Conservation (phyloP, 1,139 yeast genomes). For the Lodderomyces orthopsilosis region DNA sequence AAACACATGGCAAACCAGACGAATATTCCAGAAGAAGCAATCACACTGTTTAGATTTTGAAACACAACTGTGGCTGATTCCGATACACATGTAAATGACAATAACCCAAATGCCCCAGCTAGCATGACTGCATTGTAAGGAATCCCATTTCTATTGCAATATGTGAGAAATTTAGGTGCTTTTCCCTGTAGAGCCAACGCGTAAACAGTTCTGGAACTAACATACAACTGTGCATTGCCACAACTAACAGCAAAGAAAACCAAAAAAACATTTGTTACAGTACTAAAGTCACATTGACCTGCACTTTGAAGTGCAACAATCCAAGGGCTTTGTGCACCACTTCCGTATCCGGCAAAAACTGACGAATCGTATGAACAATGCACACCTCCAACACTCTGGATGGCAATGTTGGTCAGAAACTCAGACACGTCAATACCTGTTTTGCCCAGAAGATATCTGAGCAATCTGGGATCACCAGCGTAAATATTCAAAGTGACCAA, state of each 20-base stretch:
- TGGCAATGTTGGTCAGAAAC: conserved; percentile 29
- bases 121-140: conserved; percentile 70
- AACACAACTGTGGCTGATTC: conserved; percentile 63
- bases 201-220: conserved; percentile 74
- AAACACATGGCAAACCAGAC: conserved; percentile 84
- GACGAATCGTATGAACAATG: conserved; percentile 33
- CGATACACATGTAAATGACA: conserved; percentile 59
- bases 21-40: conserved; percentile 68
- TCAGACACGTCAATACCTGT: conserved; percentile 28
- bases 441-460: conserved; percentile 47
- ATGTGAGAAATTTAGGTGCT: conserved; percentile 59
- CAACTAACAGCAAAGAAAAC: conserved; percentile 76
- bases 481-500: conserved; percentile 69
- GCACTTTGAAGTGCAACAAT: conserved; percentile 72
- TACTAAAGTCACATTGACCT: conserved; percentile 59
- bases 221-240: conserved; percentile 75
- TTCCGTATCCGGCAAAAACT: conserved; percentile 48
- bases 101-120: conserved; percentile 57
- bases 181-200: conserved; percentile 70
- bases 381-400: conserved; percentile 40
- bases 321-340: conserved; percentile 76
- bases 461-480: conserved; percentile 70
- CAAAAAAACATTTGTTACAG: conserved; percentile 63
- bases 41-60: conserved; percentile 59
- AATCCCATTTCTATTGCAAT: conserved; percentile 63